Base-by-base conservation (phyloP, 768 basidiomycete genomes). In the Rhodosporidiobolus odoratus region DNA sequence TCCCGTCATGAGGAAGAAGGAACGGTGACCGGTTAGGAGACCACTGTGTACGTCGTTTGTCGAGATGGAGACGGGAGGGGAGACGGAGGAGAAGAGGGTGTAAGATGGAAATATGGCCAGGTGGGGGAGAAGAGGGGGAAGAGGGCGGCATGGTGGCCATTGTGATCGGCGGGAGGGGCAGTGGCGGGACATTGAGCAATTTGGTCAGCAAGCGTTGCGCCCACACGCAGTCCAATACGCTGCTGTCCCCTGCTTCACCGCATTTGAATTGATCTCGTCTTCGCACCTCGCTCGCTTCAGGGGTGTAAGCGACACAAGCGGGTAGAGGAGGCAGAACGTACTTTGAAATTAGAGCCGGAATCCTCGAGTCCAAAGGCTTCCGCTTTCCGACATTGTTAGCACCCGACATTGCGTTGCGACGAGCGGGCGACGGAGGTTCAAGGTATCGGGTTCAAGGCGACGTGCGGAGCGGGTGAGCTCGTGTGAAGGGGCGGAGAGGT, bases 1-100 rank as follows among this genome's bases (percentile, higher is more conserved):
- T 43, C 96, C 96, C 25, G 98, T 92, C 53, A 98, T 85, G 45
- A 97, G 91, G 79, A 98, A 89, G 83, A 99, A 97, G 2, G 91
- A 93, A 45, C 96, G 84, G 75, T 97, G 89, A 75, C 56, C 61
- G 19, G 67, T 72, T 35, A 68, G 58, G 3, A 75, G 61, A 19
- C 59, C 56, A 59, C 70, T 67, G 59, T 32, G n/a, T 7, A 5
- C 9, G 48, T 50, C 30, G 38, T 47, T 23, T 5, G 23, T 8
- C 30, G 34, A 58, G 58, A 25, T 47, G n/a, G 25, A 15, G 25
- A 25, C 4, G 43, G 21, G 21, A 23, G 37, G 56, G 45, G 30
- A 16, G 38, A 7, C 5, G 48, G 13, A 27, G 34, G 27, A 35
- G 60, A 52, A 40, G 58, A 21, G 5, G 30, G 48, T 0, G 48